Evolutionary conservation across 768 basidiomycete genomes (phyloP).

Genomic region (Ephemerocybe angulata): DNA sequence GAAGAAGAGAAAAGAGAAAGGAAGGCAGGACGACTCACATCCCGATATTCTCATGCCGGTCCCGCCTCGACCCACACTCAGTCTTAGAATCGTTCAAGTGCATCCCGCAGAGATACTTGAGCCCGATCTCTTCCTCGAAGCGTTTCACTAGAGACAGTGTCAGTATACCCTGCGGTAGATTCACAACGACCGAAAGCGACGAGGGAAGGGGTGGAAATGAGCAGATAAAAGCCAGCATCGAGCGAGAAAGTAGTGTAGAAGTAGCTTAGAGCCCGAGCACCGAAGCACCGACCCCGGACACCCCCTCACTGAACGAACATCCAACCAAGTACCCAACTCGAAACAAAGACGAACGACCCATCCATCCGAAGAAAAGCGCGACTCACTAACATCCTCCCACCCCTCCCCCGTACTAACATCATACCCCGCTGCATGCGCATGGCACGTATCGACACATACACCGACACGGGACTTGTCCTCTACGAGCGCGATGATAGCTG

Average conservation of each 20-base stretch:
- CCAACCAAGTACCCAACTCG: too few species aligned
- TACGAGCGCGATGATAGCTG: slow-evolving; percentile 59
- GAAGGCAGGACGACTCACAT: slow-evolving; percentile 44
- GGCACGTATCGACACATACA: slow-evolving; percentile 87
- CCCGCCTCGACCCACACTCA: slow-evolving; percentile 58
- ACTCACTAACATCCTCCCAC: slow-evolving; percentile 57
- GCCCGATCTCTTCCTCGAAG: slow-evolving; percentile 68
- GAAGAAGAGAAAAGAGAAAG: not conserved
- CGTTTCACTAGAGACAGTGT: slow-evolving; percentile 41
- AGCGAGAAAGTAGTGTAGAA: too few species aligned
- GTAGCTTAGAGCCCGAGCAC: too few species aligned
- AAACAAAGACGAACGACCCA: slow-evolving; percentile 2
- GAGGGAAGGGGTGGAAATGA: not conserved
- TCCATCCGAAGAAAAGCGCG: not conserved
- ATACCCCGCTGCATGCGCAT: too few species aligned
- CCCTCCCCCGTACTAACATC: slow-evolving; percentile 71
- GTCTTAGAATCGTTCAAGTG: slow-evolving; percentile 85
- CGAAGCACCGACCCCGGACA: too few species aligned
- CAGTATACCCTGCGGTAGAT: too few species aligned
- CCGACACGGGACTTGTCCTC: slow-evolving; percentile 73
- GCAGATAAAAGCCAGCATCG: too few species aligned
- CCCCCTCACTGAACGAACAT: too few species aligned
- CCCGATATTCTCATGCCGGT: slow-evolving; percentile 84
- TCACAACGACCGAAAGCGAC: not conserved
- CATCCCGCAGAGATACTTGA: slow-evolving; percentile 74